Percentiles rank a stretch among this genome's conserved stretches.
Conservation (phyloP, 768 basidiomycete genomes). For the Leucosporidium yakuticum region DNA sequence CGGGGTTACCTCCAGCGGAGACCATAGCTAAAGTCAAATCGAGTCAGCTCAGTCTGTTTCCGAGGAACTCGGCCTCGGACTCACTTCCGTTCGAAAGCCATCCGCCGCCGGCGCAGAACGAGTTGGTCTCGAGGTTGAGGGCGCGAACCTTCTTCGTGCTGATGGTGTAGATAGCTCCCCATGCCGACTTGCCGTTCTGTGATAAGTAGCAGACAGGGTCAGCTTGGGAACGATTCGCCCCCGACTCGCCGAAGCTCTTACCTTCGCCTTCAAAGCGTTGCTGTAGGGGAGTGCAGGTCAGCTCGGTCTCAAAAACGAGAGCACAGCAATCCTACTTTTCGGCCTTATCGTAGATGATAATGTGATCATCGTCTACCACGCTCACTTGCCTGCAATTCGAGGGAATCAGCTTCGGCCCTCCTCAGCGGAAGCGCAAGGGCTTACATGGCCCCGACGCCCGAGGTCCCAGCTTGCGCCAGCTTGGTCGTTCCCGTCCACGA, state of each 20-base stretch:
- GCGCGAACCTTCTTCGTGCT: slow-evolving; percentile 39
- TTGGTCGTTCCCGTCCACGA: slow-evolving; percentile 6
- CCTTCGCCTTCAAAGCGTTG: too few relatives aligned
- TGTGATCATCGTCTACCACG: slow-evolving; percentile 30
- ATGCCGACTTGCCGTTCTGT: slow-evolving; percentile 21
- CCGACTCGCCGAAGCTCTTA: too few relatives aligned
- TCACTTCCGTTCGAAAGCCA: slow-evolving; percentile 26
- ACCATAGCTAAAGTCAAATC: slow-evolving; percentile 52
- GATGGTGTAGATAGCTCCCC: slow-evolving; percentile 33
- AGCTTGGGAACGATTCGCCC: too few relatives aligned
- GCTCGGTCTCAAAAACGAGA: background rate
- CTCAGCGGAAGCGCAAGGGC: too few relatives aligned
- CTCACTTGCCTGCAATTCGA: slow-evolving; percentile 5
- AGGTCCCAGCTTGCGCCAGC: background rate
- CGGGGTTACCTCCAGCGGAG: too few relatives aligned
- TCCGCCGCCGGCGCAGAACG: slow-evolving; percentile 40
- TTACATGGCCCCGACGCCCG: slow-evolving; percentile 28
- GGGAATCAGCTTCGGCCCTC: background rate
- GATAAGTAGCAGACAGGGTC: too few relatives aligned
- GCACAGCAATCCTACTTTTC: slow-evolving; percentile 8
- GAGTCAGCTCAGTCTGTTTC: slow-evolving; percentile 21
- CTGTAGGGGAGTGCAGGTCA: background rate
- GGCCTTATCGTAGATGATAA: slow-evolving; percentile 36
- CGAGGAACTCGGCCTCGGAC: slow-evolving; percentile 8
- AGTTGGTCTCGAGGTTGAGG: slow-evolving; percentile 71